Conservation (phyloP, 306 rosid genomes). For the Alnus glutinosa region DNA sequence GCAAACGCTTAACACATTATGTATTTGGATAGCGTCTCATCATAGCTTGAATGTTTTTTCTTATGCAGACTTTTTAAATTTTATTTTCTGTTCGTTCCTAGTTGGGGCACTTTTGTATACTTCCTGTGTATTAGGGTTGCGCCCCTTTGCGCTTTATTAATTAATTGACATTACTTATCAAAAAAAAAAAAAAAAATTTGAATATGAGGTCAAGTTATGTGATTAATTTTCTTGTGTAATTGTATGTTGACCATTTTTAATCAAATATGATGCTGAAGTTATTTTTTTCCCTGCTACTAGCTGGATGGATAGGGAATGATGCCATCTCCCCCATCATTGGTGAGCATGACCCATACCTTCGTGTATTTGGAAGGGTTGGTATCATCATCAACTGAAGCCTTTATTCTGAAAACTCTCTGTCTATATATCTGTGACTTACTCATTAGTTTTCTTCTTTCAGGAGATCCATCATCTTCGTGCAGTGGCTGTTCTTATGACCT, state of each 20-base stretch:
- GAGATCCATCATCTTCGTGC: slow-evolving; percentile 80
- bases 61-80: too few relatives aligned
- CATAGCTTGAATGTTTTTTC: too few relatives aligned
- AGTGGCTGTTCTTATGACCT: slow-evolving; percentile 81
- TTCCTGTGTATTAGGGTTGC: too few relatives aligned
- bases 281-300: slow-evolving; percentile 49
- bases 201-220: not conserved
- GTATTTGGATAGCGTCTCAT: too few relatives aligned
- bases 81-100: too few relatives aligned
- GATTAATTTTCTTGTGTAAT: slow-evolving; percentile 6
- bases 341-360: slow-evolving; percentile 78
- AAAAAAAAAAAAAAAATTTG: not conserved
- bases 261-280: slow-evolving; percentile 27
- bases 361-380: slow-evolving; percentile 81
- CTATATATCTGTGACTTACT: slow-evolving; percentile 18
- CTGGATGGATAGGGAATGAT: slow-evolving; percentile 98
- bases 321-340: slow-evolving; percentile 91
- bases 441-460: slow-evolving; percentile 50
- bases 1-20: too few relatives aligned
- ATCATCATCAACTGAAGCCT: slow-evolving; percentile 26
- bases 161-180: too few relatives aligned
- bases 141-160: too few relatives aligned
- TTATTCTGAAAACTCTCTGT: not conserved
- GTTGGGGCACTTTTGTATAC: too few relatives aligned
- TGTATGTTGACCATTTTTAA: slow-evolving; percentile 15